Base-by-base conservation (phyloP, 75 land plant species). In the Sequoiadendron giganteum region DNA sequence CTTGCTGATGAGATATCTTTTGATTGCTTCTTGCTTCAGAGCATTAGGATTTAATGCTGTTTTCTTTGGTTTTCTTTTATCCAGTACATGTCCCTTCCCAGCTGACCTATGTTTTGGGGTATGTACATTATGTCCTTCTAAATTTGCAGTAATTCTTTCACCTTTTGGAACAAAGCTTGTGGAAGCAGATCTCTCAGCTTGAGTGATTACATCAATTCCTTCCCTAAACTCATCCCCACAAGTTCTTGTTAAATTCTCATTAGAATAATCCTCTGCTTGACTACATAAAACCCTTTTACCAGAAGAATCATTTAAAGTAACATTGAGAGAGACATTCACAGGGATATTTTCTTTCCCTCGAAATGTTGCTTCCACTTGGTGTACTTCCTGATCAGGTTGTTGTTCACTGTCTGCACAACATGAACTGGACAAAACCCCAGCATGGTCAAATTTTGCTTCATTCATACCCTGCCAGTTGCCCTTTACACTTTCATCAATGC, bases 21-120 rank as follows among this genome's bases (percentile, higher is more conserved):
- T 97, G 8, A 93, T 95, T 76, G 99, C 99, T 90, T 98, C 93
- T 38, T 96, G 89, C 89, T 89, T 95, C 80, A 94, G 93, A 82
- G 92, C 92, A 36, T 77, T 83, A 18, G 34, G 83, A 55, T 82
- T 56, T n/a, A 86, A 84, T 38, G 92, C 86, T 61, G 58, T 72
- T 70, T 87, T 89, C 47, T 88, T 88, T 40, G 47, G 79, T 21
- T 87, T 89, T 82, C 80, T 86, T 83, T 84, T 86, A 28, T 87
- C 86, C 21, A 86, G 78, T 86, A 83, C 45, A 90, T 18, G 2
- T 13, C 9, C 56, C 47, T 49, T 91, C 55, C 86, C 80, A 32
- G 34, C 48, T 82, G 84, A 82, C 52, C 48, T 45, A 16, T 28
- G 48, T 47, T 82, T 82, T 47, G 30, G 84, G 84, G 54, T 40